phyloP scores from a whole-genome alignment of 139 green algal genomes.

The Chlamydomonas applanata region DNA sequence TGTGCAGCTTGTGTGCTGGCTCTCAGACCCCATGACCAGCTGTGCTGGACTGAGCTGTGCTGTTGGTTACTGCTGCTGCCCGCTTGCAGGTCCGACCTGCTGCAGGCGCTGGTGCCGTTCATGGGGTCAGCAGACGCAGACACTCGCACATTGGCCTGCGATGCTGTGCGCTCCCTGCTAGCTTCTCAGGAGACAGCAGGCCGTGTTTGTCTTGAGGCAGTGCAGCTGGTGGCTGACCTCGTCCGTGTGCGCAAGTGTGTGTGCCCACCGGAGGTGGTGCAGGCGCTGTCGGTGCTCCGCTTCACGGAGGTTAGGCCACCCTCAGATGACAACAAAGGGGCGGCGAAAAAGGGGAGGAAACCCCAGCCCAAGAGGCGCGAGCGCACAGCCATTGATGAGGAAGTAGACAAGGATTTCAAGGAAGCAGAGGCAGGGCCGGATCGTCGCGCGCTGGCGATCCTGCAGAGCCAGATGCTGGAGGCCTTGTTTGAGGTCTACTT shows the following conservation, averaged over 20 bases:
- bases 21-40: too few species aligned
- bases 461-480: constrained; percentile 63
- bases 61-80: too few species aligned
- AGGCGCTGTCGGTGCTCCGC: constrained; percentile 47
- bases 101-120: constrained; percentile 75
- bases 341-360: constrained; percentile 3
- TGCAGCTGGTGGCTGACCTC: constrained; percentile 91
- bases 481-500: constrained; percentile 68
- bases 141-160: constrained; percentile 29
- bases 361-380: constrained; percentile 32
- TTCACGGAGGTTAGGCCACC: constrained; percentile 41
- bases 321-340: not conserved
- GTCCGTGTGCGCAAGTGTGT: constrained; percentile 56
- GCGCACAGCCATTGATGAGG: not conserved
- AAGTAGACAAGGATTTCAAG: constrained; percentile 56
- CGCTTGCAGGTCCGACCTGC: constrained; percentile 53
- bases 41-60: too few species aligned
- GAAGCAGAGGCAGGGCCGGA: constrained; percentile 55
- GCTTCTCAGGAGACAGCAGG: constrained; percentile 21
- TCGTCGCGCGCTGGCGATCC: constrained; percentile 18
- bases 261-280: constrained; percentile 48
- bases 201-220: constrained; percentile 45
- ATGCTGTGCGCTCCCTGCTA: constrained; percentile 44
- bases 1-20: too few species aligned
- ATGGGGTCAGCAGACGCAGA: constrained; percentile 53